Evolutionary conservation across 495 filamentous ascomycete species (phyloP).

Genomic region (Penicillium pulvis): DNA sequence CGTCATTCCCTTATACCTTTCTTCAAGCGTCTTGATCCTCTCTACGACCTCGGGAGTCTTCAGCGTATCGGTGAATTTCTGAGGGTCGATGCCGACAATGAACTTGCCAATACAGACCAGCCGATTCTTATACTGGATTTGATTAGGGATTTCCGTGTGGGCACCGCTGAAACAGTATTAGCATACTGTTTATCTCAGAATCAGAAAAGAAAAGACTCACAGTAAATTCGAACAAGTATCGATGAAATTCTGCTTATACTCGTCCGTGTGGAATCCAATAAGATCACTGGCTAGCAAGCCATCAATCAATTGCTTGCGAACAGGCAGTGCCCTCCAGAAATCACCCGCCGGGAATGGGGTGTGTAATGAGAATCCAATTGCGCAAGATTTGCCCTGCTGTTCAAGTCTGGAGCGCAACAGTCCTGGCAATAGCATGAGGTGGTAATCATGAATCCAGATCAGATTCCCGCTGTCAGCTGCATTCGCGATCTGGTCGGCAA

Average conservation of each 20-base stretch:
- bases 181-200: too few species aligned
- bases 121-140: conserved; percentile 74
- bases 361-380: conserved; percentile 93
- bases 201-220: conserved; percentile 47
- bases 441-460: conserved; percentile 97
- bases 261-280: conserved; percentile 93
- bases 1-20: conserved; percentile 83
- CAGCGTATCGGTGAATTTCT: conserved; percentile 81
- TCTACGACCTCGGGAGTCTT: conserved; percentile 72
- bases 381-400: conserved; percentile 68
- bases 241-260: conserved; percentile 88
- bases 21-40: conserved; percentile 73
- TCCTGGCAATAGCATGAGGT: conserved; percentile 86
- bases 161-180: conserved; percentile 15
- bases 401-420: conserved; percentile 80
- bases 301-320: conserved; percentile 76
- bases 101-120: conserved; percentile 78
- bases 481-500: conserved; percentile 75
- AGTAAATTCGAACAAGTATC: conserved; percentile 82
- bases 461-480: conserved; percentile 77
- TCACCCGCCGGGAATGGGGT: conserved; percentile 93
- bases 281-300: conserved; percentile 84
- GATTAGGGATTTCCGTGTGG: conserved; percentile 52
- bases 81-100: conserved; percentile 90
- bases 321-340: conserved; percentile 87